Percentiles rank a stretch among this genome's conserved stretches.
These are phyloP conservation scores for Fraxinus latifolia DNA, from an alignment of 305 asterid genomes.

Conservation along the genomic window DNA sequence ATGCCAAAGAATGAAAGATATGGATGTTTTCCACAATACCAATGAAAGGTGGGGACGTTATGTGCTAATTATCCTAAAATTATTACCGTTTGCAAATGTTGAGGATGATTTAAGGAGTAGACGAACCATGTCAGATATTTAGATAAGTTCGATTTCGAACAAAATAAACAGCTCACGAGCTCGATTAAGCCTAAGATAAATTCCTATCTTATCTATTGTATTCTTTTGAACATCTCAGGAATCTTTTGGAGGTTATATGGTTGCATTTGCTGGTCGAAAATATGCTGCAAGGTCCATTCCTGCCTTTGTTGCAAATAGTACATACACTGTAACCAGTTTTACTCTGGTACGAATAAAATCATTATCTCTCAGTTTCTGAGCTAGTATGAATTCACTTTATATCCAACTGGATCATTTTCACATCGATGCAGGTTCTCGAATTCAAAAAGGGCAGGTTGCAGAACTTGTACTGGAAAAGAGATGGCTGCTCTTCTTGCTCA, in stretches of 20 bases:
- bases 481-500: conserved; percentile 75
- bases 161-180: neutral
- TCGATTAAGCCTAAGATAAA: neutral
- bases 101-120: neutral
- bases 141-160: neutral
- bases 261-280: conserved; percentile 87
- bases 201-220: neutral
- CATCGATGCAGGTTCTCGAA: conserved; percentile 63
- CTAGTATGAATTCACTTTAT: neutral
- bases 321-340: conserved; percentile 73
- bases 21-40: too few relatives aligned
- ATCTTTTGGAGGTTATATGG: conserved; percentile 83
- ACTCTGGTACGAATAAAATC: conserved; percentile 62
- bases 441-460: conserved; percentile 89
- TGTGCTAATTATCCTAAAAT: neutral
- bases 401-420: neutral
- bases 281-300: conserved; percentile 85
- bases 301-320: conserved; percentile 66
- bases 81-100: neutral
- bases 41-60: too few relatives aligned
- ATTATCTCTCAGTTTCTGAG: neutral
- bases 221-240: conserved; percentile 41
- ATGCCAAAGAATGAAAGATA: too few relatives aligned
- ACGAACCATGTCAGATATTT: neutral
- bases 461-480: conserved; percentile 93